These are phyloP conservation scores for Theobroma cacao DNA, from an alignment of 345 rosid genomes.

Conservation along the genomic window DNA sequence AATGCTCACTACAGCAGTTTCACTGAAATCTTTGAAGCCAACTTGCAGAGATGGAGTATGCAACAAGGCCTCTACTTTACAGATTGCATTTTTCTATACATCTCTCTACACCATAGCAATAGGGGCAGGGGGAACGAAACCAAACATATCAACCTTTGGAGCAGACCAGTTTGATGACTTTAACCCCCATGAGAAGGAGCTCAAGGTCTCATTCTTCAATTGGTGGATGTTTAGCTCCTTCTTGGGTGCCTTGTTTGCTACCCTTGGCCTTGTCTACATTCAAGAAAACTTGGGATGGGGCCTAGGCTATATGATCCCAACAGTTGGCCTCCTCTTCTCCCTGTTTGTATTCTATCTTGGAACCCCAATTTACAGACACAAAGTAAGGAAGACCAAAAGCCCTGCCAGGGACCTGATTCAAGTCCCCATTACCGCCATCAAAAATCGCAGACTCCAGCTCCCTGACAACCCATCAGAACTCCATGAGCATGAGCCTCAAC, in stretches of 20 bases:
- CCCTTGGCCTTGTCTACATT: slow-evolving; percentile 77
- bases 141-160: slow-evolving; percentile 91
- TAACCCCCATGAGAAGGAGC: slow-evolving; percentile 50
- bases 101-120: slow-evolving; percentile 77
- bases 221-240: slow-evolving; percentile 98
- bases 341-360: slow-evolving; percentile 70
- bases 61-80: slow-evolving; percentile 66
- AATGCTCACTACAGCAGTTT: slow-evolving; percentile 69
- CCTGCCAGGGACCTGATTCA: slow-evolving; percentile 57
- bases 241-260: slow-evolving; percentile 71
- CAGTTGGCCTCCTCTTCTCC: slow-evolving; percentile 67
- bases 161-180: slow-evolving; percentile 94
- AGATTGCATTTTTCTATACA: slow-evolving; percentile 62
- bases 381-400: slow-evolving; percentile 52
- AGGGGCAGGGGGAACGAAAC: slow-evolving; percentile 91
- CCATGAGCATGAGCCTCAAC: slow-evolving; percentile 55
- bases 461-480: slow-evolving; percentile 51
- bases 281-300: slow-evolving; percentile 95
- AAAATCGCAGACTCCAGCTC: slow-evolving; percentile 50
- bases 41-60: slow-evolving; percentile 62
- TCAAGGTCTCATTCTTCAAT: slow-evolving; percentile 83
- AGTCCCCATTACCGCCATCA: slow-evolving; percentile 56
- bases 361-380: slow-evolving; percentile 82
- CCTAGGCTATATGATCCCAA: slow-evolving; percentile 81
- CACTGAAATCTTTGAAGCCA: slow-evolving; percentile 62